Evolutionary conservation across 768 basidiomycete genomes (phyloP).

Genomic region (Sporobolomyces pararoseus): DNA sequence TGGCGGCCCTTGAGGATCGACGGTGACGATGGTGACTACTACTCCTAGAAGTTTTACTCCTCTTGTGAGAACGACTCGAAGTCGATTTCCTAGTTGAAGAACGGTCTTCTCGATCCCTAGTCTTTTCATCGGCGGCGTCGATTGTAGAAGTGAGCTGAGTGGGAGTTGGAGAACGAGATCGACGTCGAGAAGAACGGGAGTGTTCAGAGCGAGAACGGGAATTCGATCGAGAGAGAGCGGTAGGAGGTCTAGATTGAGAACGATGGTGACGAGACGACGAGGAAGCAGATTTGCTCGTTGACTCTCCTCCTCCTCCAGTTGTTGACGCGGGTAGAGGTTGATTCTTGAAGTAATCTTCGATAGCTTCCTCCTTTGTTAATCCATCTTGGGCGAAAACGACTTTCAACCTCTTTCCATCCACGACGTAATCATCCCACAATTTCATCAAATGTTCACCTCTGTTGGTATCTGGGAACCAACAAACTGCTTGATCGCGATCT

Average conservation of each 20-base stretch:
- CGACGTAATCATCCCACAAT: slow-evolving; percentile 8
- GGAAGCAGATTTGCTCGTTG: not conserved
- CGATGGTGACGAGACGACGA: not conserved
- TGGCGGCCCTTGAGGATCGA: too few species aligned
- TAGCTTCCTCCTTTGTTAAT: not conserved
- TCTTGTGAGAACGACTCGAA: too few species aligned
- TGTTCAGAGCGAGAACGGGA: too few species aligned
- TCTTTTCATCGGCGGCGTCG: too few species aligned
- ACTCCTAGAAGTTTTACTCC: too few species aligned
- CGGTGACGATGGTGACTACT: too few species aligned
- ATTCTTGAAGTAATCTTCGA: slow-evolving; percentile 5
- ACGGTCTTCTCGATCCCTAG: too few species aligned
- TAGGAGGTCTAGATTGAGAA: not conserved
- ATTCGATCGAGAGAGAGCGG: too few species aligned
- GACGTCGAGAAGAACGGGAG: too few species aligned
- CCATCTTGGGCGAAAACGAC: slow-evolving; percentile 1
- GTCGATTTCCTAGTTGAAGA: too few species aligned
- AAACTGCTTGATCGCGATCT: not conserved
- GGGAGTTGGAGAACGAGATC: not conserved
- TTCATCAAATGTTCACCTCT: not conserved
- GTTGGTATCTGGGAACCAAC: not conserved
- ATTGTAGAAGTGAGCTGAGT: too few species aligned
- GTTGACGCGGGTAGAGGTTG: too few species aligned
- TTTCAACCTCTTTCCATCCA: slow-evolving; percentile 1
- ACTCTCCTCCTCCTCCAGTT: slow-evolving; percentile 1